A percentile compares a stretch with the other conserved stretches of the same genome.
Evolutionary conservation across 2,329 filamentous ascomycete genomes (phyloP).

Genomic region (Fusarium caatingaense): DNA sequence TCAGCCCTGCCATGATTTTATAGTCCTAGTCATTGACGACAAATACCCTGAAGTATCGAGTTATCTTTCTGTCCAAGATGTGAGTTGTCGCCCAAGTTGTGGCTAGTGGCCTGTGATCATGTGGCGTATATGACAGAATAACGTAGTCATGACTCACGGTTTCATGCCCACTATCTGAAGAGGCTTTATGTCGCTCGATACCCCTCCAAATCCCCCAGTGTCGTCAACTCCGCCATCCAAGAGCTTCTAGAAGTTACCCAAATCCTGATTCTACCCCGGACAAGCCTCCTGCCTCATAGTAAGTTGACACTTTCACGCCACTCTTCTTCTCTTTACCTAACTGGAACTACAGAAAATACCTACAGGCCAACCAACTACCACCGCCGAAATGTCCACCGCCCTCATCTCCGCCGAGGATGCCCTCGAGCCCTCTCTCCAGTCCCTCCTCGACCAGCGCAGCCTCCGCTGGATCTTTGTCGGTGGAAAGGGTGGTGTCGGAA

Average conservation of each 20-base stretch:
- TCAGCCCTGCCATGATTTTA: background rate
- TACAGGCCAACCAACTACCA: background rate
- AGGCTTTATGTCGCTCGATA: constrained; percentile 22
- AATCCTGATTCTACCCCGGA: constrained; percentile 27
- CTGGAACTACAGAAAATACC: background rate
- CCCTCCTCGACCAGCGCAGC: constrained; percentile 92
- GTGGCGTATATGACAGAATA: constrained; percentile 30
- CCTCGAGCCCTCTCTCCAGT: constrained; percentile 92
- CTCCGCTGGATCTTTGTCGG: constrained; percentile 99
- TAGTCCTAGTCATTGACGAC: background rate
- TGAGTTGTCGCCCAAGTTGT: background rate
- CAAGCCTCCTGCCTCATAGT: constrained; percentile 8
- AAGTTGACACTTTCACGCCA: background rate
- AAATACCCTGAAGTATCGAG: background rate
- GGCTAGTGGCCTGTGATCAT: constrained; percentile 7
- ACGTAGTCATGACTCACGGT: background rate
- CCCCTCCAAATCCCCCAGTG: constrained; percentile 35
- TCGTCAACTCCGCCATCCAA: constrained; percentile 39
- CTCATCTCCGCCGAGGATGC: constrained; percentile 69
- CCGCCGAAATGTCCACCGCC: constrained; percentile 53
- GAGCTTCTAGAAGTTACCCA: constrained; percentile 46
- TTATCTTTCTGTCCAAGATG: background rate
- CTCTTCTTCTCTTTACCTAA: background rate
- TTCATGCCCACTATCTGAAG: background rate
- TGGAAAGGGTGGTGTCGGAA: constrained; percentile 97